These are phyloP conservation scores for Acarospora socialis DNA, from an alignment of 2,329 filamentous ascomycete species.

Conservation along the genomic window DNA sequence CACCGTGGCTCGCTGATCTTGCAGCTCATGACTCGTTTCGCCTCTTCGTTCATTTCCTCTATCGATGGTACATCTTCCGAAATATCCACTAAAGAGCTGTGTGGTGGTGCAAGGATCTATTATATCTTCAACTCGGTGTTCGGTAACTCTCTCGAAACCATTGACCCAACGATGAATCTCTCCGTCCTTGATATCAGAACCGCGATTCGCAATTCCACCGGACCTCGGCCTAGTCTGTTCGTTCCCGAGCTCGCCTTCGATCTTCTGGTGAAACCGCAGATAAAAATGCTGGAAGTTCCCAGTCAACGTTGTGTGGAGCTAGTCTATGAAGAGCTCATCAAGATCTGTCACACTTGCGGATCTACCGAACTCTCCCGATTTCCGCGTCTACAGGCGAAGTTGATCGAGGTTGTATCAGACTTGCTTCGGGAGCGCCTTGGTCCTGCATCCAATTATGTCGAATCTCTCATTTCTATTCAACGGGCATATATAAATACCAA, in stretches of 20 bases:
- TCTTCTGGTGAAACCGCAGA: constrained; percentile 92
- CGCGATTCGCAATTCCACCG: constrained; percentile 94
- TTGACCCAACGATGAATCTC: constrained; percentile 90
- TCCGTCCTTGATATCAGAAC: constrained; percentile 91
- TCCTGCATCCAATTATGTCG: constrained; percentile 79
- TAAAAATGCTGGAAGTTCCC: constrained; percentile 87
- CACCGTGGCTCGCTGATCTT: constrained; percentile 89
- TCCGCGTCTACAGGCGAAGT: constrained; percentile 83
- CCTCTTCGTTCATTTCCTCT: constrained; percentile 92
- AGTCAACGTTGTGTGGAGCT: constrained; percentile 95
- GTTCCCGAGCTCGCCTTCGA: constrained; percentile 97
- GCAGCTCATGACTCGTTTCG: constrained; percentile 96
- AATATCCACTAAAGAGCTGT: constrained; percentile 96
- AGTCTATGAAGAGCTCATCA: constrained; percentile 97
- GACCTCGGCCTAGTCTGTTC: constrained; percentile 86
- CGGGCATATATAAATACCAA: constrained; percentile 99
- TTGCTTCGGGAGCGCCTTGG: constrained; percentile 83
- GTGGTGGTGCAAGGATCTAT: constrained; percentile 87
- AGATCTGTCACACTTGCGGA: constrained; percentile 97
- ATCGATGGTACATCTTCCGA: constrained; percentile 98
- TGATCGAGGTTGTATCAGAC: constrained; percentile 96
- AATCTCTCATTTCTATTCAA: constrained; percentile 93
- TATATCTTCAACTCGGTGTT: constrained; percentile 99
- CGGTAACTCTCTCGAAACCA: constrained; percentile 87
- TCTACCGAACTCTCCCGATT: constrained; percentile 87